These are phyloP conservation scores for Scleroderma bovista DNA, from an alignment of 768 basidiomycete species.

Conservation along the genomic window DNA sequence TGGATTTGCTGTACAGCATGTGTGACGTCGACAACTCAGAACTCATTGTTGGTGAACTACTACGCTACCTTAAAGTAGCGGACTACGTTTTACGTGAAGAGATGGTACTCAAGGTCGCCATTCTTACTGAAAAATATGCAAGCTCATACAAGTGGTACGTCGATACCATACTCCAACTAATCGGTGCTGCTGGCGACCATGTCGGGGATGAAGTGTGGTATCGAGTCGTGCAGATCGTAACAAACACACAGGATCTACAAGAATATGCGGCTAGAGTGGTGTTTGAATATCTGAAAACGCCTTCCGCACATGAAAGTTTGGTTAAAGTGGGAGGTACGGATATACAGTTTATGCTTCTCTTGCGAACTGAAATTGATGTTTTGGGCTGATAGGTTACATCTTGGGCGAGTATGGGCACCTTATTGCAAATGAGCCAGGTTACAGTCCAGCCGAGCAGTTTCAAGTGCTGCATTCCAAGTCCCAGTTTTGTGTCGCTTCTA, in stretches of 20 bases:
- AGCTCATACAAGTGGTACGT: constrained; percentile 99
- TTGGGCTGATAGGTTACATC: constrained; percentile 70
- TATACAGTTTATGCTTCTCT: background rate
- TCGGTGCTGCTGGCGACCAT: constrained; percentile 95
- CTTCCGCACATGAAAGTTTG: constrained; percentile 85
- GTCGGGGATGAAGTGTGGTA: constrained; percentile 99
- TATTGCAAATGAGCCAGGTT: constrained; percentile 90
- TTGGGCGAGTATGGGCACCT: constrained; percentile 98
- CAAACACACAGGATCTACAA: constrained; percentile 96
- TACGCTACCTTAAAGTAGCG: constrained; percentile 91
- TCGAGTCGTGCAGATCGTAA: constrained; percentile 96
- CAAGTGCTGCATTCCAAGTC: constrained; percentile 90
- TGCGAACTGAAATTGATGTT: background rate
- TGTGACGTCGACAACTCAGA: constrained; percentile 98
- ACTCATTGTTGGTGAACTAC: constrained; percentile 89
- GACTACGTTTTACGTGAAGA: constrained; percentile 96
- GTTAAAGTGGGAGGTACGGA: constrained; percentile 89
- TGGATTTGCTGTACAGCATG: constrained; percentile 98
- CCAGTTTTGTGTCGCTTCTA: constrained; percentile 88
- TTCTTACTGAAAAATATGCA: constrained; percentile 98
- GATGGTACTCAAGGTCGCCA: constrained; percentile 98
- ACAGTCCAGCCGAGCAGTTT: constrained; percentile 93
- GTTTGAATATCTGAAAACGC: constrained; percentile 81
- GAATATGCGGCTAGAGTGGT: constrained; percentile 92
- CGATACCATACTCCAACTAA: constrained; percentile 93